Conservation (phyloP, 1,139 yeast species). For the Tardiomyces blankii region DNA sequence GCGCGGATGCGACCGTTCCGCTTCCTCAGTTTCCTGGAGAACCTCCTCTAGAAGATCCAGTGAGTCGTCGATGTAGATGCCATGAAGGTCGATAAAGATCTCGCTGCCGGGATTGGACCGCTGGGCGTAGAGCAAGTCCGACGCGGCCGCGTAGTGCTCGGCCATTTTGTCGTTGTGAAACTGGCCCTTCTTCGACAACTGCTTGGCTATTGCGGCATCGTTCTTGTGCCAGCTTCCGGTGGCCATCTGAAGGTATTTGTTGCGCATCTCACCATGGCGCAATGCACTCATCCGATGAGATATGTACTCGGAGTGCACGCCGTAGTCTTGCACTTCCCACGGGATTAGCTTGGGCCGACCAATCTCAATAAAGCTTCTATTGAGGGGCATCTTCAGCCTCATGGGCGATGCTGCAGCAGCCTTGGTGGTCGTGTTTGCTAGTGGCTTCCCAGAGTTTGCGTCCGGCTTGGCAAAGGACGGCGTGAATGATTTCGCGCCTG, state of each 20-base stretch:
- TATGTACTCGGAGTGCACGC: constrained; percentile 16
- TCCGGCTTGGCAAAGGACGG: too few species aligned
- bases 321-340: constrained; percentile 23
- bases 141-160: constrained; percentile 16
- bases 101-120: constrained; percentile 15
- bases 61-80: constrained; percentile 28
- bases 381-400: constrained; percentile 10
- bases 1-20: constrained; percentile 15
- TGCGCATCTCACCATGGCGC: constrained; percentile 23
- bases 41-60: constrained; percentile 20
- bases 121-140: constrained; percentile 17
- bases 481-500: too few species aligned
- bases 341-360: constrained; percentile 24
- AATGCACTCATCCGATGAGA: constrained; percentile 18
- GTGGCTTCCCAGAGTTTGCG: too few species aligned
- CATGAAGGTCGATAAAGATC: constrained; percentile 30
- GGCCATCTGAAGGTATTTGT: constrained; percentile 28
- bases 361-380: constrained; percentile 15
- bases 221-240: constrained; percentile 28
- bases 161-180: constrained; percentile 19
- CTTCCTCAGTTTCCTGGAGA: constrained; percentile 17
- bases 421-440: too few species aligned
- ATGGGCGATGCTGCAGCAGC: neutral
- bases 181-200: constrained; percentile 28
- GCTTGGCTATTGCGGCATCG: constrained; percentile 28